These are phyloP conservation scores for Candida multigemmis DNA, from an alignment of 805 yeast species.

Conservation along the genomic window DNA sequence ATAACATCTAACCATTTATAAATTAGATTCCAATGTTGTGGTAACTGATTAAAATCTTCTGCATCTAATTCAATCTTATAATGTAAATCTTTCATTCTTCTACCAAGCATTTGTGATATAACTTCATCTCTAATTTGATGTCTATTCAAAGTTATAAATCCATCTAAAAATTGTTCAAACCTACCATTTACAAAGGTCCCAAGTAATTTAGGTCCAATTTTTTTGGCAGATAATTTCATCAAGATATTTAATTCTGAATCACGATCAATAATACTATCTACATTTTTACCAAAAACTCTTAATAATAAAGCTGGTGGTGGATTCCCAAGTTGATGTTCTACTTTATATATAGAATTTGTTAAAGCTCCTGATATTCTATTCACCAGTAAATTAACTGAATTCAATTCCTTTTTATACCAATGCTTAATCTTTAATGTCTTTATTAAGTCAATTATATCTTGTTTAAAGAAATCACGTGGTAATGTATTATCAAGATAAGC, in stretches of 20 bases:
- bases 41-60: constrained; percentile 49
- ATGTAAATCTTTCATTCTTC: constrained; percentile 95
- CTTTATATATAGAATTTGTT: constrained; percentile 80
- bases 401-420: constrained; percentile 59
- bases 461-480: constrained; percentile 79
- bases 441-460: constrained; percentile 61
- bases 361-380: constrained; percentile 83
- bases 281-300: constrained; percentile 84
- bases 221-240: constrained; percentile 61
- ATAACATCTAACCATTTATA: constrained; percentile 57
- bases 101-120: constrained; percentile 75
- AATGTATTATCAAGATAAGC: constrained; percentile 65
- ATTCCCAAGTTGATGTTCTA: constrained; percentile 42
- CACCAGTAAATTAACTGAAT: constrained; percentile 36
- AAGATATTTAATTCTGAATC: constrained; percentile 68
- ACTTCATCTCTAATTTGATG: constrained; percentile 67
- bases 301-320: constrained; percentile 52
- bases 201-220: constrained; percentile 80
- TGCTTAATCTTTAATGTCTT: constrained; percentile 60
- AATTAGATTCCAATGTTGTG: constrained; percentile 62
- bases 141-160: constrained; percentile 69
- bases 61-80: constrained; percentile 58
- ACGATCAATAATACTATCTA: constrained; percentile 78
- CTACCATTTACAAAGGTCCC: constrained; percentile 92
- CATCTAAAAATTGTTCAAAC: constrained; percentile 84